Evolutionary conservation across 1,284 basidiomycete genomes (phyloP), one percentile per base, ranked within the genome.

Genomic region (Ustilago curta): DNA sequence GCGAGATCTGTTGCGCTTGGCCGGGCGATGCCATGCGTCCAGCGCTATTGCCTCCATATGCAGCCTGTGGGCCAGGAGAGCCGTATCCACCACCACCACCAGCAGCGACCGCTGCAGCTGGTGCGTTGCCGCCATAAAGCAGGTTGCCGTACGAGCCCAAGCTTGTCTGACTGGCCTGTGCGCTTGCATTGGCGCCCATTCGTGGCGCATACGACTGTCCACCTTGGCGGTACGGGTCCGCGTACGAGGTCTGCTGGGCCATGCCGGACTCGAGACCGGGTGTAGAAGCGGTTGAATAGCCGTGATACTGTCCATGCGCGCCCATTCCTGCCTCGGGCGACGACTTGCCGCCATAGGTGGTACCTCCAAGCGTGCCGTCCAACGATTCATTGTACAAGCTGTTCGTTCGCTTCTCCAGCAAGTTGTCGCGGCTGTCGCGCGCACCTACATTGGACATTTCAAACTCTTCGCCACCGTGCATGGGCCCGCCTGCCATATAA

Each of bases 341-440:
- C 29, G 60, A 19, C 35, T 75, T 70, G 48, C 64, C 72, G 16
- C 61, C 61, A 39, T 74, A 74, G 6, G 44, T 57, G 16, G 66
- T 62, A 19, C 69, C 69, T 14, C 58, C 58, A 35, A 76, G 55
- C 11, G 73, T 76, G 23, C 69, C 73, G 11, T 75, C 72, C 14
- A 59, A 27, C 6, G 73, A 71, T 21, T 76, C 73, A 56, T 54
- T 76, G 69, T 76, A 72, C 55, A 75, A 21, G 58, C 72, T 76
- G 45, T 53, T 29, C 32, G 56, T 52, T 16, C 50, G 62, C 67
- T 81, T 79, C 44, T 82, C 80, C 18, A 82, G 65, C 52, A 82
- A 49, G 43, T 82, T 82, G 58, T 79, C 80, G 18, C 78, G 76
- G 54, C 74, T 77, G 49, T 72, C 79, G 21, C 65, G 65, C 18